Percentiles rank a stretch among this genome's conserved stretches.
phyloP scores from a whole-genome alignment of 352 stramenopile genomes.

The Phytopythium boreale region DNA sequence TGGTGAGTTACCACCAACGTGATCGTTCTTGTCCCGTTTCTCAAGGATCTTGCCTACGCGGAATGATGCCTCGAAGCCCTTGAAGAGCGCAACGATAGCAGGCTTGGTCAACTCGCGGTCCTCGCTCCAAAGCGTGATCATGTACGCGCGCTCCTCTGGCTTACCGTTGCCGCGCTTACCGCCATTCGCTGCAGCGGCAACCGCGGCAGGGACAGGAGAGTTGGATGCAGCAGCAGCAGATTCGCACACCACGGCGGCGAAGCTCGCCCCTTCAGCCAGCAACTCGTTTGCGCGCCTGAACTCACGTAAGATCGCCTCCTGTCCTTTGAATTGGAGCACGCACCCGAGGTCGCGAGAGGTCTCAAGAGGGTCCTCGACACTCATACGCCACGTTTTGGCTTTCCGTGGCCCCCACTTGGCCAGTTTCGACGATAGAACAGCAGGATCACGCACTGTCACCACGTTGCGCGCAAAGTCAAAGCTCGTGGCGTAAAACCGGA shows the following conservation, averaged over 20 bases:
- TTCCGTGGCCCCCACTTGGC: constrained; percentile 43
- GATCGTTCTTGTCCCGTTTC: constrained; percentile 5
- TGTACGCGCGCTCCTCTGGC: constrained; percentile 25
- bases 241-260: constrained; percentile 36
- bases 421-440: constrained; percentile 32
- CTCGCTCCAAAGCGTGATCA: constrained; percentile 29
- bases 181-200: constrained; percentile 8
- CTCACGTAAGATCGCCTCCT: constrained; percentile 63
- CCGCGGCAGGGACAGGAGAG: constrained; percentile 4
- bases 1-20: neutral
- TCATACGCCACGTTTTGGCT: constrained; percentile 76
- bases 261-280: constrained; percentile 44
- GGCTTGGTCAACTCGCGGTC: constrained; percentile 32
- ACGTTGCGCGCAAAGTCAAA: constrained; percentile 96
- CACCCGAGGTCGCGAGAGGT: constrained; percentile 72
- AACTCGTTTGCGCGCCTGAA: constrained; percentile 55
- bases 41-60: constrained; percentile 27
- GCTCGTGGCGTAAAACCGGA: constrained; percentile 94
- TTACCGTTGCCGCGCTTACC: constrained; percentile 13
- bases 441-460: constrained; percentile 84
- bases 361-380: constrained; percentile 86
- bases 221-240: constrained; percentile 14
- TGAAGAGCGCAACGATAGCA: constrained; percentile 29
- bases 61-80: constrained; percentile 32
- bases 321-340: constrained; percentile 63